Conservation (phyloP, 345 rosid species). For the Lagerstroemia speciosa region DNA sequence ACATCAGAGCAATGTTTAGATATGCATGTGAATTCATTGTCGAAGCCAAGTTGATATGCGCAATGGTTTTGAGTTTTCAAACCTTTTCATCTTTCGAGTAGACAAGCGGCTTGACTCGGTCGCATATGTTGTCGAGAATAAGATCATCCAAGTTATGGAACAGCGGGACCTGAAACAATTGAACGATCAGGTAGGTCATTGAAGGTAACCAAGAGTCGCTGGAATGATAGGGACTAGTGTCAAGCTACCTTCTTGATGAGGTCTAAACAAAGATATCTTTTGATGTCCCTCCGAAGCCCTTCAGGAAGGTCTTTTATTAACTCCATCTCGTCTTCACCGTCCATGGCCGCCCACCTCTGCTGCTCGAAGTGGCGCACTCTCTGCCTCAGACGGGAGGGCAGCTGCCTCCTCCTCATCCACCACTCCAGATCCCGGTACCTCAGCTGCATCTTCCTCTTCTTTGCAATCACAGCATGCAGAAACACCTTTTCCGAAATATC, state of each 20-base stretch:
- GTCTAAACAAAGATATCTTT: slow-evolving; percentile 72
- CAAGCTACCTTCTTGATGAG: slow-evolving; percentile 58
- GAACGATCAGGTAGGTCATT: neutral
- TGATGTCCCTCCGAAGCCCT: slow-evolving; percentile 80
- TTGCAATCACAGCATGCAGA: slow-evolving; percentile 63
- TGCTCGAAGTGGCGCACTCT: slow-evolving; percentile 71
- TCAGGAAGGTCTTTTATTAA: slow-evolving; percentile 69
- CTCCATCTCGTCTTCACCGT: slow-evolving; percentile 71
- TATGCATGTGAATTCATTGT: too few relatives aligned
- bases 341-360: slow-evolving; percentile 65
- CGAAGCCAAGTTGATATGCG: neutral
- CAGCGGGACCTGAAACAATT: slow-evolving; percentile 52
- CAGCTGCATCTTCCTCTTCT: slow-evolving; percentile 72
- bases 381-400: slow-evolving; percentile 61
- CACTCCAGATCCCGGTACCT: slow-evolving; percentile 71
- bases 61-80: neutral
- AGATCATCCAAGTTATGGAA: slow-evolving; percentile 72
- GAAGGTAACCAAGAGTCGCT: neutral
- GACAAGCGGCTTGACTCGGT: slow-evolving; percentile 58
- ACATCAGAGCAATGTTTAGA: too few relatives aligned
- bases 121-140: slow-evolving; percentile 91
- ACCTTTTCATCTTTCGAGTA: slow-evolving; percentile 91
- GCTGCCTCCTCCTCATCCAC: slow-evolving; percentile 93
- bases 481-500: slow-evolving; percentile 41
- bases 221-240: neutral